A percentile compares a stretch with the other conserved stretches of the same genome.
These are phyloP conservation scores for Warburgia ugandensis DNA, from an alignment of 164 flowering plant genomes.

Conservation along the genomic window DNA sequence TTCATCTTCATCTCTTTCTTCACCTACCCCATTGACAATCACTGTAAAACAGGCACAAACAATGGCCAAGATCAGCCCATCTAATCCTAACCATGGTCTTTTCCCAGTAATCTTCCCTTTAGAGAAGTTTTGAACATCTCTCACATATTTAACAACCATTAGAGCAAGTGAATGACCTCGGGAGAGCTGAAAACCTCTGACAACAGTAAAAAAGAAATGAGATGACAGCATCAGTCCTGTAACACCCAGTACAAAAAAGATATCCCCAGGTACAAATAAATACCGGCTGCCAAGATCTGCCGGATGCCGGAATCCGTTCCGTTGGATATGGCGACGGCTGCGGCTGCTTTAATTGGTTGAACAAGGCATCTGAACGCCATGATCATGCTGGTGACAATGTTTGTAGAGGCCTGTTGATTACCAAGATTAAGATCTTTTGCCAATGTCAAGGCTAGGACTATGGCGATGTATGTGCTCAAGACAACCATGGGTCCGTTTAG, in stretches of 20 bases:
- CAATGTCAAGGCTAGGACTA: conserved; percentile 66
- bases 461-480: conserved; percentile 80
- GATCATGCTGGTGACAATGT: conserved; percentile 58
- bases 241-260: conserved; percentile 48
- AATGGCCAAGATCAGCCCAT: conserved; percentile 66
- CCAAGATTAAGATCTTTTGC: conserved; percentile 64
- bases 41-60: conserved; percentile 58
- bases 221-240: conserved; percentile 70
- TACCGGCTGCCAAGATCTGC: conserved; percentile 85
- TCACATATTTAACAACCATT: conserved; percentile 61
- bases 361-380: conserved; percentile 97
- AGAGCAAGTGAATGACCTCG: conserved; percentile 79
- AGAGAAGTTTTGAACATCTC: conserved; percentile 47
- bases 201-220: conserved; percentile 74
- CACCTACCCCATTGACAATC: conserved; percentile 61
- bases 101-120: conserved; percentile 45
- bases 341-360: conserved; percentile 92
- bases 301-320: conserved; percentile 45
- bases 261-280: conserved; percentile 49
- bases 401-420: conserved; percentile 73
- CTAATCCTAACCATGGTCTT: conserved; percentile 73
- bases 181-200: conserved; percentile 84
- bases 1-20: conserved; percentile 19
- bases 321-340: conserved; percentile 70
- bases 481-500: conserved; percentile 89